Conservation (phyloP, 768 basidiomycete genomes). For the Suillus hirtellus region DNA sequence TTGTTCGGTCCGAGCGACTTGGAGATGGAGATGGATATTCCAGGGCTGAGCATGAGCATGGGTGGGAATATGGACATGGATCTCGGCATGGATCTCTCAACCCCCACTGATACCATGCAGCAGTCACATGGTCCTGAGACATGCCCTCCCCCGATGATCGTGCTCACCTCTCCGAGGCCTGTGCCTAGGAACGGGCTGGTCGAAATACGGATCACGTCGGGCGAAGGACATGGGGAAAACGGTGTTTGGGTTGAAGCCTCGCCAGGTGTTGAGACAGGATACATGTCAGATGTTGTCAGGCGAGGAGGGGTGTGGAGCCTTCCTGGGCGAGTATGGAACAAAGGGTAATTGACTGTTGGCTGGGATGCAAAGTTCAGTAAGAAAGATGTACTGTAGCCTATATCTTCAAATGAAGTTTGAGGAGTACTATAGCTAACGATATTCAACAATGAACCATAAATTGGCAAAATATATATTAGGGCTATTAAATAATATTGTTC, state of each 20-base stretch:
- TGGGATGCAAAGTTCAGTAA: neutral
- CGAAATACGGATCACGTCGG: constrained; percentile 63
- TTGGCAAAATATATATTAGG: neutral
- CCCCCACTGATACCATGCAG: constrained; percentile 13
- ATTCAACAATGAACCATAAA: too few species aligned
- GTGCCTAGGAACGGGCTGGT: constrained; percentile 65
- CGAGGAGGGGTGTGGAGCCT: constrained; percentile 72
- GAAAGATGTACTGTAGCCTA: neutral
- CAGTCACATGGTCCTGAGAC: constrained; percentile 8
- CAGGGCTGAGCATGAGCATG: constrained; percentile 37
- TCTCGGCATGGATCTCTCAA: constrained; percentile 27
- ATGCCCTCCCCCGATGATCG: constrained; percentile 51
- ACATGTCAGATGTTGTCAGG: constrained; percentile 69
- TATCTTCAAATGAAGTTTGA: neutral
- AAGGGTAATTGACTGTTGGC: neutral
- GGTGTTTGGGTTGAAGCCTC: constrained; percentile 26
- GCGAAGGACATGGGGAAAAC: constrained; percentile 39
- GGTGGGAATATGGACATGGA: constrained; percentile 31
- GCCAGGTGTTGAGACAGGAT: constrained; percentile 50
- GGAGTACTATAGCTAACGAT: too few species aligned
- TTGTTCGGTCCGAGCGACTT: constrained; percentile 33
- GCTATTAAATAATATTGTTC: neutral
- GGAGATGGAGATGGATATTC: constrained; percentile 38
- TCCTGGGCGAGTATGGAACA: constrained; percentile 61
- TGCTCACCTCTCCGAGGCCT: constrained; percentile 67